phyloP scores from a whole-genome alignment of 73 alveolate species.

The Paraurostyla sp. region DNA sequence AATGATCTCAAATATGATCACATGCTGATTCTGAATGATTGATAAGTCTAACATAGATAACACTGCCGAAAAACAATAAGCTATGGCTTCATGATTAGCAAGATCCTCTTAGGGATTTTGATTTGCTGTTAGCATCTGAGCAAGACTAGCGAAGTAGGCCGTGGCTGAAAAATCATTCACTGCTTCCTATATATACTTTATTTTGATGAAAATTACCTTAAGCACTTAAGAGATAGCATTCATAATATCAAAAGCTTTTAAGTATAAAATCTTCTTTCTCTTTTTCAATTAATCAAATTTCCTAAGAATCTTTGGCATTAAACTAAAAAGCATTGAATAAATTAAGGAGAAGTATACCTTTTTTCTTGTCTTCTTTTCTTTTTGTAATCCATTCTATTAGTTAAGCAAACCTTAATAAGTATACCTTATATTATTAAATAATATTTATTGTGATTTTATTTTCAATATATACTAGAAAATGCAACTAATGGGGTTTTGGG shows the following conservation, averaged over 20 bases:
- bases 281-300: slow-evolving; percentile 21
- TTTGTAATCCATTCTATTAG: background rate
- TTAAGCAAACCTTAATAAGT: background rate
- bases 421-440: slow-evolving; percentile 46
- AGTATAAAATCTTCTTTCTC: slow-evolving; percentile 41
- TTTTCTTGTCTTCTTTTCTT: background rate
- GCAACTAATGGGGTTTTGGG: no score
- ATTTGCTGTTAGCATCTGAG: background rate
- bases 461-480: no score
- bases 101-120: background rate
- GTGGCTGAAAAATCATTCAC: slow-evolving; percentile 58
- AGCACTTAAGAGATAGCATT: slow-evolving; percentile 36
- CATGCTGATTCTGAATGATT: slow-evolving; percentile 35
- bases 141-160: slow-evolving; percentile 48
- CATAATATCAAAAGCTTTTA: slow-evolving; percentile 52
- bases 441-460: no score
- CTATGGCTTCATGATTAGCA: slow-evolving; percentile 31
- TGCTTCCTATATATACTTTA: background rate
- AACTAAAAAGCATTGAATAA: background rate
- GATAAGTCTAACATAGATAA: slow-evolving; percentile 48
- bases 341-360: background rate
- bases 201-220: background rate
- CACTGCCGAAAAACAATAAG: slow-evolving; percentile 54
- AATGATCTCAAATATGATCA: slow-evolving; percentile 36
- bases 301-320: slow-evolving; percentile 36